phyloP scores from a whole-genome alignment of 371 early-diverging fungal species.

The Umbelopsis sp. region DNA sequence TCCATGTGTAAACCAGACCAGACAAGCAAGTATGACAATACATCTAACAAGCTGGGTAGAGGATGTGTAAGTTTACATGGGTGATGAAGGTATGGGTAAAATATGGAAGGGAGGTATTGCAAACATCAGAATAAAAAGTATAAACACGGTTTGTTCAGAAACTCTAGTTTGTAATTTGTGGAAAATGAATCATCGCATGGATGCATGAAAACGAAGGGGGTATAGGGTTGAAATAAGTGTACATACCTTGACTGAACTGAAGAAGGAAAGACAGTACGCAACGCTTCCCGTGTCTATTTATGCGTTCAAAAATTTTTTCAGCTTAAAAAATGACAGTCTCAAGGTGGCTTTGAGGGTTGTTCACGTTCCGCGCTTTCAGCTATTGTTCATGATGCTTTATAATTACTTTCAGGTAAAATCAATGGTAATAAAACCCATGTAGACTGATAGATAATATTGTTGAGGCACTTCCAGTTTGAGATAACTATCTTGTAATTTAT shows the following conservation, averaged over 20 bases:
- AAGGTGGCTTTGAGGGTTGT: too few species aligned
- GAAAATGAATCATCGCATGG: constrained; percentile 46
- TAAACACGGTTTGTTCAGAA: constrained; percentile 53
- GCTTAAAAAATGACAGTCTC: constrained; percentile 8
- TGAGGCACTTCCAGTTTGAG: too few species aligned
- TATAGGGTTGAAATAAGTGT: not conserved
- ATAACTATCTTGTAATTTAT: too few species aligned
- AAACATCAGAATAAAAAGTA: constrained; percentile 47
- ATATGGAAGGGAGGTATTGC: constrained; percentile 1
- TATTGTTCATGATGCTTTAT: too few species aligned
- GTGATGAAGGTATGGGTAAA: constrained; percentile 1
- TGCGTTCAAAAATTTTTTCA: constrained; percentile 23
- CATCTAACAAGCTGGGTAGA: constrained; percentile 3
- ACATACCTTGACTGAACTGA: constrained; percentile 21
- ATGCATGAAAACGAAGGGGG: not conserved
- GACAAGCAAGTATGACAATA: constrained; percentile 15
- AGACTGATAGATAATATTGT: too few species aligned
- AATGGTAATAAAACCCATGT: too few species aligned
- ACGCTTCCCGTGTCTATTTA: not conserved
- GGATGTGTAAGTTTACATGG: not conserved
- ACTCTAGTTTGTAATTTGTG: constrained; percentile 59
- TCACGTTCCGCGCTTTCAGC: too few species aligned
- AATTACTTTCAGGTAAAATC: too few species aligned
- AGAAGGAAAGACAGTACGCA: constrained; percentile 16
- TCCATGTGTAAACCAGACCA: not conserved